phyloP scores from a whole-genome alignment of 495 filamentous ascomycete genomes.

The Cercophora sp. region DNA sequence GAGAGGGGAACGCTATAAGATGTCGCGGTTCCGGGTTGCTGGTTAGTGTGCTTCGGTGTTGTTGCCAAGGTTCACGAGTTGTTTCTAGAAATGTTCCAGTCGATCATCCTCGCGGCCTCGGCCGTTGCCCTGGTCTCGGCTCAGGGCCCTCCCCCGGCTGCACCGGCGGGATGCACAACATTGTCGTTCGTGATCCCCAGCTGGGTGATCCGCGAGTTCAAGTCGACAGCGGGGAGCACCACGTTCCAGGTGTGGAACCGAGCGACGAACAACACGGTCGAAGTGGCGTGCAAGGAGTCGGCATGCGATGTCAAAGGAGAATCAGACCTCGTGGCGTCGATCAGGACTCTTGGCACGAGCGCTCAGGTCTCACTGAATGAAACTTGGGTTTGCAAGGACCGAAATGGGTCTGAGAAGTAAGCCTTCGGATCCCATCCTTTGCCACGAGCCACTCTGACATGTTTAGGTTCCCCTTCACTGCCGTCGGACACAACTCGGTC shows the following conservation, averaged over 20 bases:
- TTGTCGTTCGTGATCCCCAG: conserved; percentile 23
- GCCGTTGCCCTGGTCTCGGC: not conserved
- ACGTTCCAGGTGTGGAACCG: conserved; percentile 19
- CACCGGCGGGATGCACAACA: conserved; percentile 16
- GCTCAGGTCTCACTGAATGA: conserved; percentile 18
- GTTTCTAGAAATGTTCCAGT: not conserved
- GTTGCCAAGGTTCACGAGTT: too few species aligned
- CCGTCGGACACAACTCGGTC: conserved; percentile 19
- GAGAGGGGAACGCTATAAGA: too few species aligned
- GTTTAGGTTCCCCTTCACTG: conserved; percentile 16
- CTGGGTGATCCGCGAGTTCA: conserved; percentile 20
- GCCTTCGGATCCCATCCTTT: not conserved
- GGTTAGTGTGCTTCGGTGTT: too few species aligned
- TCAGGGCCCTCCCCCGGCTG: not conserved
- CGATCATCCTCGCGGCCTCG: conserved; percentile 3
- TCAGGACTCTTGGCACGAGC: not conserved
- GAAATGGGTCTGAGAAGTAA: conserved; percentile 12
- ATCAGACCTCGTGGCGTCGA: not conserved
- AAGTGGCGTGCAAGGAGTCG: conserved; percentile 7
- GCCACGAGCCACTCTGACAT: not conserved
- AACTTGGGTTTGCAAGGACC: conserved; percentile 24
- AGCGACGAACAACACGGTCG: conserved; percentile 13
- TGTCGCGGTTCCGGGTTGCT: too few species aligned
- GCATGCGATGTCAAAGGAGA: conserved; percentile 8
- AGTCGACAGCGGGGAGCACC: not conserved